Conservation (phyloP, 1,284 basidiomycete species). For the Cerioporus squamosus region DNA sequence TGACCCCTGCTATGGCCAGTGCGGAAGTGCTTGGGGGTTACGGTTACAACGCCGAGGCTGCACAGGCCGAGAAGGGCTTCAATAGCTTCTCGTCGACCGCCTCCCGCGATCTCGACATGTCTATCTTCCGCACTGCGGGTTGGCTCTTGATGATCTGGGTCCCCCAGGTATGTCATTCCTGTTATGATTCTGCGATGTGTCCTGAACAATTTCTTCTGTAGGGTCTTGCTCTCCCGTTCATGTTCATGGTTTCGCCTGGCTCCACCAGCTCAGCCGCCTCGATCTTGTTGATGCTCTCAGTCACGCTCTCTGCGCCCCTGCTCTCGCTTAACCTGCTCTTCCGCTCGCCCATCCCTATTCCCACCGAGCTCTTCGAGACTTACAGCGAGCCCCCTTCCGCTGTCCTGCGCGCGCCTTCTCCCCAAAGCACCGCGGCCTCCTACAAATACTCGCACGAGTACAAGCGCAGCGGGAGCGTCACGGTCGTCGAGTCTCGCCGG, state of each 20-base stretch:
- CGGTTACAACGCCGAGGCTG: conserved; percentile 50
- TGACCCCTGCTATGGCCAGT: conserved; percentile 56
- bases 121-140: conserved; percentile 53
- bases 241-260: conserved; percentile 47
- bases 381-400: conserved; percentile 46
- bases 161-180: conserved; percentile 50
- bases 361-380: conserved; percentile 63
- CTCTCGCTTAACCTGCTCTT: conserved; percentile 62
- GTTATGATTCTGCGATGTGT: neutral
- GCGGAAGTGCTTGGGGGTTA: conserved; percentile 69
- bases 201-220: conserved; percentile 31
- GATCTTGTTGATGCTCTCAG: conserved; percentile 59
- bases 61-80: conserved; percentile 56
- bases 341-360: conserved; percentile 65
- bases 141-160: conserved; percentile 71
- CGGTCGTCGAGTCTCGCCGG: conserved; percentile 68
- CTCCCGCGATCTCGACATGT: conserved; percentile 55
- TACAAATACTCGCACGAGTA: conserved; percentile 52
- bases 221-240: conserved; percentile 63
- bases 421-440: conserved; percentile 42
- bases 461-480: conserved; percentile 65
- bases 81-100: conserved; percentile 44
- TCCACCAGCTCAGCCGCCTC: conserved; percentile 45
- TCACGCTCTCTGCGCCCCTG: conserved; percentile 68
- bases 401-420: conserved; percentile 46